Evolutionary conservation across 148 eudicot species (phyloP).

Genomic region (Chenopodium berlandieri): DNA sequence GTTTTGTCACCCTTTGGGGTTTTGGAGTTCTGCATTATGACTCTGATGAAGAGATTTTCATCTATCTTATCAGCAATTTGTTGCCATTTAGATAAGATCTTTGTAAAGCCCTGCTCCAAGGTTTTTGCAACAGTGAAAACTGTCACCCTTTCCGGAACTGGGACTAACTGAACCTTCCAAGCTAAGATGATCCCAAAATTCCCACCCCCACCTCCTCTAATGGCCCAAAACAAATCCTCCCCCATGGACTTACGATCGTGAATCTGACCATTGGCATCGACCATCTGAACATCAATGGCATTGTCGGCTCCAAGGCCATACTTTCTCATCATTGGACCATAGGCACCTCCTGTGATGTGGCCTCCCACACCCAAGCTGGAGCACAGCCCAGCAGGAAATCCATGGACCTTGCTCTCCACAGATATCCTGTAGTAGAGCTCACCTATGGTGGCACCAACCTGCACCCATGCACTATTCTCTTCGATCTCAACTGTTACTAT

Average conservation of each 20-base stretch:
- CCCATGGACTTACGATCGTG: constrained; percentile 47
- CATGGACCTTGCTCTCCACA: constrained; percentile 31
- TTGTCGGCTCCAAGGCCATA: constrained; percentile 53
- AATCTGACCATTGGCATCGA: constrained; percentile 40
- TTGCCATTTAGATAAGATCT: constrained; percentile 31
- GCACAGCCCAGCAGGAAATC: constrained; percentile 37
- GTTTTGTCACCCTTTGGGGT: constrained; percentile 35
- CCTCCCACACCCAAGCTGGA: constrained; percentile 40
- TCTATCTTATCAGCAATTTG: constrained; percentile 31
- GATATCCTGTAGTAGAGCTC: constrained; percentile 42
- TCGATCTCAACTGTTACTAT: constrained; percentile 29
- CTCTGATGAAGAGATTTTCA: constrained; percentile 39
- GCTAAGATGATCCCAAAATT: constrained; percentile 46
- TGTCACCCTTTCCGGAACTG: constrained; percentile 41
- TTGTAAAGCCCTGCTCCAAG: constrained; percentile 34
- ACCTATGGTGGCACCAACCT: constrained; percentile 50
- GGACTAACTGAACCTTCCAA: constrained; percentile 47
- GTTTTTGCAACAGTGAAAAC: constrained; percentile 35
- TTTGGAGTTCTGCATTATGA: constrained; percentile 26
- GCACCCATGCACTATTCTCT: constrained; percentile 44
- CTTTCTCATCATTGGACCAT: constrained; percentile 48
- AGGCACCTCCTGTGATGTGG: constrained; percentile 41
- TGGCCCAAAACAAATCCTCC: constrained; percentile 54
- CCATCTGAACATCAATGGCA: constrained; percentile 39
- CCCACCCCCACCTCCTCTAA: constrained; percentile 44